Evolutionary conservation across 306 rosid species (phyloP), one percentile per base, ranked within the genome.

Genomic region (Lotus japonicus): DNA sequence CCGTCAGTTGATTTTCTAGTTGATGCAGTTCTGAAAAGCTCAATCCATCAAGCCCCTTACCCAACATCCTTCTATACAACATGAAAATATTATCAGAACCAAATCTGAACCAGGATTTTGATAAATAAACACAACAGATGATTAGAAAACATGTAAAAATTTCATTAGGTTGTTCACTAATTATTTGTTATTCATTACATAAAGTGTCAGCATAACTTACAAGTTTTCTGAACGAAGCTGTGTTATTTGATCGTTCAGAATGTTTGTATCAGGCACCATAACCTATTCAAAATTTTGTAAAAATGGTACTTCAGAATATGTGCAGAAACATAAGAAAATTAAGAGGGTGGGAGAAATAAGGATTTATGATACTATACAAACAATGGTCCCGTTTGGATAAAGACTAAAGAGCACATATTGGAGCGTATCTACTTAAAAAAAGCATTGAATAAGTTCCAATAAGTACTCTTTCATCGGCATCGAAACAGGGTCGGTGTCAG

Each of bases 41-140:
- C 86, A 91, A 60, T 11, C 84, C 87, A 63, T 91, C 86, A 62
- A 91, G 78, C 64, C 86, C 87, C 70, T 88, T 80, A 35, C 95
- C 92, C 73, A 26, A 76, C 88, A 83, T 73, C 61, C 79, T 81
- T 80, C 97, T 91, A 43, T 41, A 82, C 43, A 44, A 72, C 15
- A 15, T 66, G 18, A 39, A 13, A 26, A 49, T 41, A 11, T 7
- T 8, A 68, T 68, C 44, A 55, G 9, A 56, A 63, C 16, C 48
- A 33, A 42, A 60, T 43, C 4, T n/a, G 58, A 74, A 43, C 55
- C 55, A 14, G 28, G 28, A 49, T 41, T 28, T 10, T 10, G 43
- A 60, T 4, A 28, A 45, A 17, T 23, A 28, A 45, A 1, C 38
- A 65, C 7, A 15, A 26, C 55, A 38, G 15, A 54, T 57, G 52